Conservation (phyloP, 2,329 filamentous ascomycete genomes). For the Pestalotiopsis sp. region DNA sequence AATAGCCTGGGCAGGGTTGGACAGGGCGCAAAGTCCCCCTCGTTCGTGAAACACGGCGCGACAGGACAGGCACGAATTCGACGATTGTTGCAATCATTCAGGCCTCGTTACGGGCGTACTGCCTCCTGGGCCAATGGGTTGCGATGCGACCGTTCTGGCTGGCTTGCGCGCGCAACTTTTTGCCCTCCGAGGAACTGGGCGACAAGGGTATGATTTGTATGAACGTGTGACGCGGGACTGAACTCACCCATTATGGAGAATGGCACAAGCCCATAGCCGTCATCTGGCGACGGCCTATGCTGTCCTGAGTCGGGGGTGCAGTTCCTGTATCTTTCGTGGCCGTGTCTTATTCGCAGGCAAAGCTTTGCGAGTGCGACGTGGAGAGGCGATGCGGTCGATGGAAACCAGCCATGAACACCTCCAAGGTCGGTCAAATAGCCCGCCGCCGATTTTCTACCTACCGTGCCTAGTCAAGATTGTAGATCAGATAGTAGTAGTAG, state of each 20-base stretch:
- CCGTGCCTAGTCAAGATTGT: not conserved
- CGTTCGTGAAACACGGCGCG: constrained; percentile 13
- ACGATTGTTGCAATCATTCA: not conserved
- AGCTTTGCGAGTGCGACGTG: not conserved
- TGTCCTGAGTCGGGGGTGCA: not conserved
- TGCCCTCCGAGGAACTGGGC: constrained; percentile 2
- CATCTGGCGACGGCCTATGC: not conserved
- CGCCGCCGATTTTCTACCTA: not conserved
- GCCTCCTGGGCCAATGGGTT: constrained; percentile 12
- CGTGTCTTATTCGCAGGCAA: constrained; percentile 6
- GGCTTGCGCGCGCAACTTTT: constrained; percentile 6
- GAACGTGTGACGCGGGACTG: not conserved
- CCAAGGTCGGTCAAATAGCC: not conserved
- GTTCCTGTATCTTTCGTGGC: constrained; percentile 1
- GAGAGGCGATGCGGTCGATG: not conserved
- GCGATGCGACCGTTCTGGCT: not conserved
- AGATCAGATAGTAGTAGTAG: not conserved
- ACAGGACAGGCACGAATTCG: not conserved
- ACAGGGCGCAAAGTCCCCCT: constrained; percentile 2
- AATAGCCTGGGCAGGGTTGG: constrained; percentile 8
- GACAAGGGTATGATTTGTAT: constrained; percentile 4
- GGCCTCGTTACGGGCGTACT: constrained; percentile 9
- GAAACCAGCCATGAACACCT: not conserved
- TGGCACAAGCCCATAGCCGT: constrained; percentile 12
- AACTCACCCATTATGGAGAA: constrained; percentile 15